These are phyloP conservation scores for Dactylellina haptotyla DNA, from an alignment of 2,329 filamentous ascomycete genomes.

Conservation along the genomic window DNA sequence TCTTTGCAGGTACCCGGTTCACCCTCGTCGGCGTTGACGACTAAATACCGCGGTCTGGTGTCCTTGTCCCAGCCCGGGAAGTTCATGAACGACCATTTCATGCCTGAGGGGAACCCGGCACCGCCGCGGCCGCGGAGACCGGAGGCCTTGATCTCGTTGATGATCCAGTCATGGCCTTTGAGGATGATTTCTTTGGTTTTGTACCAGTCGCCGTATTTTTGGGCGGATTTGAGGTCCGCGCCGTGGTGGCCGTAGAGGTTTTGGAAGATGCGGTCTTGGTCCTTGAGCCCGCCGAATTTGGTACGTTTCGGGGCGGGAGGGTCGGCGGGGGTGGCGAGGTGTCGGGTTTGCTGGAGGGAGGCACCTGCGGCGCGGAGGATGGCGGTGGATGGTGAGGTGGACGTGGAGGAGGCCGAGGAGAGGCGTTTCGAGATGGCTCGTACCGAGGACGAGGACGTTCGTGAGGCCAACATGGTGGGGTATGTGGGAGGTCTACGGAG, in stretches of 20 bases:
- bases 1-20: constrained; percentile 99
- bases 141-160: constrained; percentile 95
- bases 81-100: constrained; percentile 99
- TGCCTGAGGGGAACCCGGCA: constrained; percentile 94
- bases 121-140: constrained; percentile 94
- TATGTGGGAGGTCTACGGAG: constrained; percentile 18
- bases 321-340: constrained; percentile 84
- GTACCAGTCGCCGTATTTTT: constrained; percentile 99
- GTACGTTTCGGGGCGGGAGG: constrained; percentile 73
- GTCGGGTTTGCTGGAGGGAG: constrained; percentile 70
- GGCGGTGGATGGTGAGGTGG: constrained; percentile 52
- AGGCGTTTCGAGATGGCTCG: constrained; percentile 47
- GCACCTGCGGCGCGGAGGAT: constrained; percentile 59
- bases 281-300: constrained; percentile 85
- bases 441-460: constrained; percentile 37
- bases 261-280: constrained; percentile 99
- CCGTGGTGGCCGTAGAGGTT: constrained; percentile 96
- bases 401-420: constrained; percentile 48
- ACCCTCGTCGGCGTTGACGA: constrained; percentile 98
- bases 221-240: constrained; percentile 88
- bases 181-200: constrained; percentile 98
- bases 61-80: constrained; percentile 99
- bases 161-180: constrained; percentile 99
- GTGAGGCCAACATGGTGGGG: constrained; percentile 50
- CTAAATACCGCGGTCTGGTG: constrained; percentile 90